Conservation (phyloP, 805 yeast genomes). For the Jamesozyma piceae region DNA sequence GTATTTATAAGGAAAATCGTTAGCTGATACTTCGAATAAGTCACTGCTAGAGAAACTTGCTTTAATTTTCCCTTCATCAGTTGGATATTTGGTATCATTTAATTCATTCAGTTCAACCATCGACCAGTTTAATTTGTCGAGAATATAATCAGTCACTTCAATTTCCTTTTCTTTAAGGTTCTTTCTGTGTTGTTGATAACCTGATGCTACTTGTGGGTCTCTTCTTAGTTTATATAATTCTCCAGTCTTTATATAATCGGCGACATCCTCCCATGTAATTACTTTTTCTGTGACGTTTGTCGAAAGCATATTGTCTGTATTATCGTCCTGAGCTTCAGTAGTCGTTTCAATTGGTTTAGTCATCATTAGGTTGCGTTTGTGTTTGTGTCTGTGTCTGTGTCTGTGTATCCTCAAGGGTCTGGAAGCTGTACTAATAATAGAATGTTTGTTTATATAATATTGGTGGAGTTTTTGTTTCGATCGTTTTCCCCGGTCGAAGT, state of each 20-base stretch:
- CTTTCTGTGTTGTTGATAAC: slow-evolving; percentile 40
- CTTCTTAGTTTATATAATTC: slow-evolving; percentile 43
- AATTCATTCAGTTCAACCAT: slow-evolving; percentile 19
- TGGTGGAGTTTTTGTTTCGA: no score
- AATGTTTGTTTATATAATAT: no score
- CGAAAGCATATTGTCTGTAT: not conserved
- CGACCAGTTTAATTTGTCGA: slow-evolving; percentile 46
- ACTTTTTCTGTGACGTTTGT: not conserved
- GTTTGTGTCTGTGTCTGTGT: no score
- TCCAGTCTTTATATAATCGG: slow-evolving; percentile 33
- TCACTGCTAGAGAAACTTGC: slow-evolving; percentile 20
- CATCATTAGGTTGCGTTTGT: no score
- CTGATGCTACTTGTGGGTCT: slow-evolving; percentile 34
- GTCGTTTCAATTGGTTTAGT: no score
- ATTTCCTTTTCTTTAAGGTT: slow-evolving; percentile 29
- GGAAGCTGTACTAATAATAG: no score
- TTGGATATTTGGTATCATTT: slow-evolving; percentile 13
- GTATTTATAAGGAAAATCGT: slow-evolving; percentile 62
- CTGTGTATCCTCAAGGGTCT: no score
- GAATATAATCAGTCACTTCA: slow-evolving; percentile 41
- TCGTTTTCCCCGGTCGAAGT: no score
- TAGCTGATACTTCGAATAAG: slow-evolving; percentile 37
- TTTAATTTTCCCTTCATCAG: slow-evolving; percentile 15
- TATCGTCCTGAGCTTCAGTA: no score
- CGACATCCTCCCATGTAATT: slow-evolving; percentile 40